Base-by-base conservation (phyloP, 2,329 filamentous ascomycete species). In the Penicillium capsulatum region DNA sequence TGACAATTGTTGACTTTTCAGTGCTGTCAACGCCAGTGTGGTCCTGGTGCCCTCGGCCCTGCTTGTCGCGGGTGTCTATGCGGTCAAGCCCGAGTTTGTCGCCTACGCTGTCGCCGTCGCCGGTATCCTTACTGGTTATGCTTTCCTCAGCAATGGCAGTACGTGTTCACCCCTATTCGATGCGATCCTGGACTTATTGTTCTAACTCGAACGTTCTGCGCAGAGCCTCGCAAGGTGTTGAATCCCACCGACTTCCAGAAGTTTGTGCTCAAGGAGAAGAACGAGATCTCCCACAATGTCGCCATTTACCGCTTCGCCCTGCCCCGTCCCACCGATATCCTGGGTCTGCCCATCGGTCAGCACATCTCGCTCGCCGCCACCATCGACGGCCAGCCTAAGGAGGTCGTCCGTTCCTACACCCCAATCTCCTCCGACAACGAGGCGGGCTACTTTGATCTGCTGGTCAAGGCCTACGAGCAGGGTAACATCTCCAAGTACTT, bases 401-500 rank as follows among this genome's bases (percentile, higher is more conserved):
- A 94, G 62, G 83, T 94, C 51, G 82, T 94, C 38, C 86, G 89
- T 60, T 94, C 87, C 15, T 95, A 95, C 74, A 95, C 89, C 8
- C 89, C 89, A 43, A 88, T 94, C 66, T 90, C 86, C 31, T 88
- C 86, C 54, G 89, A 94, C 71, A 81, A 91, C 66, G 83, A 90
- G 64, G 81, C 84, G 39, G 92, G 92, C 65, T 84, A 87, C 76
- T 89, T 98, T 68, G 92, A 97, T 69, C 83, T 98, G 45, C 80
- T 98, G 57, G 90, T 98, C 76, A 98, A 98, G 77, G 89, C 89
- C 17, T 98, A 98, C 72, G 88, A 90, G 2, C 90, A 88, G 54
- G 92, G 92, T 58, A 97, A 97, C 75, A 97, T 98, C 75, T 94
- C 86, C 66, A 90, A 88, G 72, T 77, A 94, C 70, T 82, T 98